A percentile compares a stretch with the other conserved stretches of the same genome.
Evolutionary conservation across 1,139 yeast genomes (phyloP).

Genomic region (Saccharomycopsis hybrid): DNA sequence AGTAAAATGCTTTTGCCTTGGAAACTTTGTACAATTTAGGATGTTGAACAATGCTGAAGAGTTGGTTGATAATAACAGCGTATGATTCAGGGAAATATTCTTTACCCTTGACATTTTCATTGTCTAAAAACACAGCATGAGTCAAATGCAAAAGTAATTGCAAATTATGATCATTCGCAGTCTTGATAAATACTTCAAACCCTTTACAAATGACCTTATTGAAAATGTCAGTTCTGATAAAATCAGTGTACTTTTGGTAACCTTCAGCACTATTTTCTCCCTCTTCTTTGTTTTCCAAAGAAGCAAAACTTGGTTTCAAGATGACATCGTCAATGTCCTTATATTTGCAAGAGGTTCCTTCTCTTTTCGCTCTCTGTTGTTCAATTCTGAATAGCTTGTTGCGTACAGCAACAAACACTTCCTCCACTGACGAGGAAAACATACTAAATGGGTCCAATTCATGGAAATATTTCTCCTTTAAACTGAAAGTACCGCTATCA

Average conservation of each 20-base stretch:
- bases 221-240: slow-evolving; percentile 47
- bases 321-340: slow-evolving; percentile 40
- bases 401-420: slow-evolving; percentile 30
- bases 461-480: slow-evolving; percentile 42
- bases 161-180: slow-evolving; percentile 38
- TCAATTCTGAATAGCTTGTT: slow-evolving; percentile 31
- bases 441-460: slow-evolving; percentile 31
- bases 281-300: slow-evolving; percentile 30
- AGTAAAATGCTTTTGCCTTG: slow-evolving; percentile 47
- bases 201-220: slow-evolving; percentile 55
- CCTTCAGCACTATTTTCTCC: slow-evolving; percentile 26
- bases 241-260: slow-evolving; percentile 24
- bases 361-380: slow-evolving; percentile 28
- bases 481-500: slow-evolving; percentile 49
- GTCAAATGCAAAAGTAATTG: slow-evolving; percentile 58
- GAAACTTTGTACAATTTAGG: slow-evolving; percentile 25
- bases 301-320: slow-evolving; percentile 31
- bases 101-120: slow-evolving; percentile 38
- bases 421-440: slow-evolving; percentile 14
- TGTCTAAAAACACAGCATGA: slow-evolving; percentile 59
- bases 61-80: slow-evolving; percentile 50
- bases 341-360: neutral
- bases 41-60: slow-evolving; percentile 37
- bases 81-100: slow-evolving; percentile 38
- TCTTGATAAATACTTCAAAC: slow-evolving; percentile 31